These are phyloP conservation scores for Pyricularia sp. DNA, from an alignment of 2,329 filamentous ascomycete species.

Conservation along the genomic window DNA sequence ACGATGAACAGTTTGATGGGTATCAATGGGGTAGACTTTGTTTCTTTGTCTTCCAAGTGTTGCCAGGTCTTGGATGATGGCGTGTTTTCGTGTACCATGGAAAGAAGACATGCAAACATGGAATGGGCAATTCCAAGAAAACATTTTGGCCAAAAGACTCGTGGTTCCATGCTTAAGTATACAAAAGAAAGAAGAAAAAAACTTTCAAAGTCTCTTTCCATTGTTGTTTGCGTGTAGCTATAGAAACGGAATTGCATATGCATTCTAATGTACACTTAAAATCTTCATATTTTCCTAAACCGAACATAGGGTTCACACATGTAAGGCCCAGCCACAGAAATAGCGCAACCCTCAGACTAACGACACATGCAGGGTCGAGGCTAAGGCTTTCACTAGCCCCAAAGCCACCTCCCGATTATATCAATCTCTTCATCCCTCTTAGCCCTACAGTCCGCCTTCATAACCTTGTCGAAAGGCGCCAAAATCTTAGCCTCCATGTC, in stretches of 20 bases:
- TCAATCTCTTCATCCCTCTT: constrained; percentile 17
- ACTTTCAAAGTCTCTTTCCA: background rate
- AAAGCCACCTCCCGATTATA: constrained; percentile 18
- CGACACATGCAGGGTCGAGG: background rate
- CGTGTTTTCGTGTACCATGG: too few species aligned
- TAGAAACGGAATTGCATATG: background rate
- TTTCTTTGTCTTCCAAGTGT: background rate
- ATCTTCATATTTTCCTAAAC: background rate
- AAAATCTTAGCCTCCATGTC: constrained; percentile 15
- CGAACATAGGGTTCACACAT: too few species aligned
- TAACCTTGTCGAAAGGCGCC: constrained; percentile 11
- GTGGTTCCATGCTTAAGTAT: background rate
- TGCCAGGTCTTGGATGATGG: too few species aligned
- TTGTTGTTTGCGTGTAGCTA: too few species aligned
- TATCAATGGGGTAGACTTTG: background rate
- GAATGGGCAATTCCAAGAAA: background rate
- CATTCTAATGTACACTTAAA: background rate
- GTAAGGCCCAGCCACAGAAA: background rate
- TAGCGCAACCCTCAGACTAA: background rate
- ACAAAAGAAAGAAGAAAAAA: too few species aligned
- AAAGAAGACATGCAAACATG: too few species aligned
- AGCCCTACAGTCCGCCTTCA: constrained; percentile 14
- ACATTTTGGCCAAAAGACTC: background rate
- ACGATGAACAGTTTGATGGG: background rate
- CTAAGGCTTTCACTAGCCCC: background rate